Evolutionary conservation across 345 rosid genomes (phyloP), one percentile per base, ranked within the genome.

Genomic region (Eucalyptus urophylla): DNA sequence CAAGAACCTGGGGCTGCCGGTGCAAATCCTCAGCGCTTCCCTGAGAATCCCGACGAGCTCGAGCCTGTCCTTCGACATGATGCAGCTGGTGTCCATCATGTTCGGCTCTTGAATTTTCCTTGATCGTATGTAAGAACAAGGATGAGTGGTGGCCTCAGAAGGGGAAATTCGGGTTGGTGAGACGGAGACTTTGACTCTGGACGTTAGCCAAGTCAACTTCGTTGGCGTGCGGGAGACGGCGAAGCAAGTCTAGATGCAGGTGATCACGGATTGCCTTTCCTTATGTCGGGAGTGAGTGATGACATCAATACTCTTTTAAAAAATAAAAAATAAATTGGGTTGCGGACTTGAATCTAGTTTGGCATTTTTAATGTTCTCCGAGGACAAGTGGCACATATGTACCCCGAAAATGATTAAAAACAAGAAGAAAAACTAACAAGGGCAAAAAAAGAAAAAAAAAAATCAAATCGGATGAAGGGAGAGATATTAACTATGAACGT

Each of bases 1-100:
- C 62, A 89, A 85, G 91, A 92, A 89, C 53, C 37, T 88, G 88
- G 90, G 91, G 47, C 88, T 91, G 49, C 31, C 87, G 86, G 89
- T 49, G 8, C 86, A 49, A 87, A 89, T 89, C 13, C 60, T 87
- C 80, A 89, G 49, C 4, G 92, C 87, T 86, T 89, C 86, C 50
- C 87, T 80, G 80, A 92, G 81, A n/a, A 91, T 86, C 56, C 62
- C 90, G n/a, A n/a, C 49, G 89, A 92, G 86, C 3, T 87, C 90
- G 47, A 87, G 85, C 85, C 80, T 92, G 33, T 40, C 89, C 17
- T 90, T 76, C 65, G 13, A 44, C 80, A 87, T 81, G 62, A 49
- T 87, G 33, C 65, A 50, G 62, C 87, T 76, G 44, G 37, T 86
- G 62, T 91, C 87, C 90, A 89, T 88, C 90, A 89, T 88, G 45